These are phyloP conservation scores for Cryptosporidium tyzzeri DNA, from an alignment of 169 alveolate genomes.

Conservation along the genomic window DNA sequence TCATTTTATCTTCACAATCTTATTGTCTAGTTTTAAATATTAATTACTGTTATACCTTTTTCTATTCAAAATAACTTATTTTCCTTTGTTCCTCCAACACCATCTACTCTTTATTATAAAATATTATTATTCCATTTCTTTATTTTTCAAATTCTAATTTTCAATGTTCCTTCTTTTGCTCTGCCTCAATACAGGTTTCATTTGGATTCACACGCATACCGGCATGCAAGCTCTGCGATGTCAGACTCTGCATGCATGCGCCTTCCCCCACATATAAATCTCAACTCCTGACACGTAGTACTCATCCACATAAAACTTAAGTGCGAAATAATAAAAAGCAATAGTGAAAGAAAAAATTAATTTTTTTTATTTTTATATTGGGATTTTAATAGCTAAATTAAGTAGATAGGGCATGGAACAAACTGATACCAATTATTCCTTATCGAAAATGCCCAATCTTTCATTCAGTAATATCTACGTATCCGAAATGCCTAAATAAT, in stretches of 20 bases:
- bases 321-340: background rate
- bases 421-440: conserved; percentile 21
- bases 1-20: no score
- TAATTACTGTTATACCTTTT: background rate
- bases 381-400: conserved; percentile 8
- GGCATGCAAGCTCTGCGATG: background rate
- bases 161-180: background rate
- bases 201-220: background rate
- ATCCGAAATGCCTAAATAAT: conserved; percentile 21
- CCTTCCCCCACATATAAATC: background rate
- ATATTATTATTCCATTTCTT: no score
- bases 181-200: background rate
- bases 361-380: background rate
- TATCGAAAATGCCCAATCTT: background rate
- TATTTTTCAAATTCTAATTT: no score
- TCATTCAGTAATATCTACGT: conserved; percentile 16
- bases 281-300: background rate
- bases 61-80: background rate
- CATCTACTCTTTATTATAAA: background rate
- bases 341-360: background rate
- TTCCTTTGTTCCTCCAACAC: background rate
- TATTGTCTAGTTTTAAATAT: background rate
- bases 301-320: background rate
- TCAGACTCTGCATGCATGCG: background rate
- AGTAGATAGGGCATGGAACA: conserved; percentile 14